Conservation (phyloP, 768 basidiomycete species). For the Asterophora parasitica region DNA sequence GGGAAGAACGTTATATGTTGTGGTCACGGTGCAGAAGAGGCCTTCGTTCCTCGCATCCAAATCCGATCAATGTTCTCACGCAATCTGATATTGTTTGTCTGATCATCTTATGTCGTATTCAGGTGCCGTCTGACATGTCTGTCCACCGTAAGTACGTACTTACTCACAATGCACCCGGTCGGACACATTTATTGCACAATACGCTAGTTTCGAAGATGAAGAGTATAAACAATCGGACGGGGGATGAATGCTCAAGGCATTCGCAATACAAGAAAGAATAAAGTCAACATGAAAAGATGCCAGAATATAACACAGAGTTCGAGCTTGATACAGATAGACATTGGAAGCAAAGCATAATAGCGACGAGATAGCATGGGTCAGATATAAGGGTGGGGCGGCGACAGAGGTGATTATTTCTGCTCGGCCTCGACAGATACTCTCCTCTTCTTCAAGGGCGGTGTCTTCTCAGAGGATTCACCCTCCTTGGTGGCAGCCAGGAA, state of each 20-base stretch:
- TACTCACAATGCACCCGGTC: slow-evolving; percentile 1
- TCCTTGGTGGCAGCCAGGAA: slow-evolving; percentile 7
- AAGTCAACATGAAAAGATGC: slow-evolving; percentile 13
- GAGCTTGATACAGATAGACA: slow-evolving; percentile 8
- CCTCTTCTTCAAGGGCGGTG: slow-evolving; percentile 49
- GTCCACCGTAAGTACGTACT: background rate
- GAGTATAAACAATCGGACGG: slow-evolving; percentile 13
- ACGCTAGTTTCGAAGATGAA: slow-evolving; percentile 9
- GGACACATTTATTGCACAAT: slow-evolving; percentile 13
- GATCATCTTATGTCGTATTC: slow-evolving; percentile 8
- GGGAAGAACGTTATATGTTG: slow-evolving; percentile 18
- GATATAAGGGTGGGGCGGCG: slow-evolving; percentile 10
- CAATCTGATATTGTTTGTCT: slow-evolving; percentile 16
- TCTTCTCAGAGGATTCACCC: slow-evolving; percentile 18
- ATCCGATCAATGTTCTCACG: slow-evolving; percentile 23
- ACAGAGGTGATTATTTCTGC: slow-evolving; percentile 10
- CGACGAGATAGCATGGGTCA: slow-evolving; percentile 17
- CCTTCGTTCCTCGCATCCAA: slow-evolving; percentile 15
- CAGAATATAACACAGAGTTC: slow-evolving; percentile 16
- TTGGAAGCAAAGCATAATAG: slow-evolving; percentile 16
- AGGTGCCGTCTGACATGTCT: slow-evolving; percentile 3
- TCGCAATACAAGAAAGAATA: slow-evolving; percentile 23
- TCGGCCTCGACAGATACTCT: slow-evolving; percentile 31
- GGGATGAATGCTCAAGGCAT: slow-evolving; percentile 9
- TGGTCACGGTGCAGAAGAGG: slow-evolving; percentile 16